Base-by-base conservation (phyloP, 192 early-diverging fungal genomes). In the Ambispora gerdemannii region DNA sequence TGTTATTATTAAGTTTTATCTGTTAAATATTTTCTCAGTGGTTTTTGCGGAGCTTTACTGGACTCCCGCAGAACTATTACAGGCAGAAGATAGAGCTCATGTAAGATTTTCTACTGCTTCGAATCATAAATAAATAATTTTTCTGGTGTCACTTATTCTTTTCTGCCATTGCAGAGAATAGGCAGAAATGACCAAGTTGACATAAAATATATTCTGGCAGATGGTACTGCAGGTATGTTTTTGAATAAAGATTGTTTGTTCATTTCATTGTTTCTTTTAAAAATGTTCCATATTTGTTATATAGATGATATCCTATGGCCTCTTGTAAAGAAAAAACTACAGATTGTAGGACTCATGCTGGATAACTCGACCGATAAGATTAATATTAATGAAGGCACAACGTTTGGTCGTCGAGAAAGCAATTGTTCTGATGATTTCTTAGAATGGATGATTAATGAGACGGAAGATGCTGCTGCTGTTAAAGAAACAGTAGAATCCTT, bases 1-100 rank as follows among this genome's bases (percentile, higher is more conserved):
- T n/a, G n/a, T 59, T 38, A 3, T 19, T 7, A 15, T 36, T 4
- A 32, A 30, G 3, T 22, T 27, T 8, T 61, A 15, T 63, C 17
- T 15, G 22, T 22, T 68, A 2, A 36, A 52, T 66, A 11, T 53
- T 67, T 56, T 31, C n/a, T n/a, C 35, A 80, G 82, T 83, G 2
- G 33, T 83, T 31, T 83, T 83, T 71, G 82, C 79, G 30, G 82
- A 84, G 58, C 38, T 84, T 24, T 83, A 62, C 49, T 83, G 82
- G 82, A 84, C 82, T 27, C 82, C 82, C 0, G 79, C 82, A 31
- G 77, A 81, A 31, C 32, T 84, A 20, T 52, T 84, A 27, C 82
- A 68, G n/a, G 82, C 77, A n/a, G 81, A 79, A 63, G 79, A 78
- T 65, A 67, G 81, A 0, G 81, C 79, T 25, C 81, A 83, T 55